These are phyloP conservation scores for Botryotinia convoluta DNA, from an alignment of 2,329 filamentous ascomycete species.

Conservation along the genomic window DNA sequence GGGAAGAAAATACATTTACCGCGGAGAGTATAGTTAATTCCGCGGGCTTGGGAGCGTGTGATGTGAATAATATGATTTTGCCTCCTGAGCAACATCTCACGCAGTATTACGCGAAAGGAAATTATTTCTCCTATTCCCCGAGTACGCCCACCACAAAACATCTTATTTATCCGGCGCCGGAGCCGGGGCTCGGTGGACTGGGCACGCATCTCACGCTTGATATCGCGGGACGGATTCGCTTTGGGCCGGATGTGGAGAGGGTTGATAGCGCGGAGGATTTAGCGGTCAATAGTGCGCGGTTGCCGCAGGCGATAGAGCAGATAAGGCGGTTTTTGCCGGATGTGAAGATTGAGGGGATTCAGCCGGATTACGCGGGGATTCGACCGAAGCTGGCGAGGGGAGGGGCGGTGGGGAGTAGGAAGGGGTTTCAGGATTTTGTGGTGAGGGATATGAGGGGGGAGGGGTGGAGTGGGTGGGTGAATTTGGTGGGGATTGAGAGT, in stretches of 20 bases:
- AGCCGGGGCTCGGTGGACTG: conserved; percentile 77
- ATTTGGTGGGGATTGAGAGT: conserved; percentile 89
- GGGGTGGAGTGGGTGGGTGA: conserved; percentile 79
- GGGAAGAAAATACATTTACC: conserved; percentile 59
- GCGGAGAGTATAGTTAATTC: conserved; percentile 79
- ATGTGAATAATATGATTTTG: conserved; percentile 78
- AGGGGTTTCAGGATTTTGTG: conserved; percentile 80
- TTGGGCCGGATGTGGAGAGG: conserved; percentile 96
- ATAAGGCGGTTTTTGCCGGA: conserved; percentile 77
- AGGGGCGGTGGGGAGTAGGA: conserved; percentile 59
- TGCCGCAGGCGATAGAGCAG: conserved; percentile 66
- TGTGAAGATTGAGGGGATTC: conserved; percentile 63
- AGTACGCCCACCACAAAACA: conserved; percentile 64
- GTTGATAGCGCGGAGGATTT: conserved; percentile 69
- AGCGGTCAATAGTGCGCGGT: conserved; percentile 59
- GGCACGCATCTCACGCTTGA: conserved; percentile 95
- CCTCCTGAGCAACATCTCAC: conserved; percentile 53
- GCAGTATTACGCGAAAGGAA: conserved; percentile 87
- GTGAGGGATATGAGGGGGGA: conserved; percentile 64
- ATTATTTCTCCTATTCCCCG: conserved; percentile 82
- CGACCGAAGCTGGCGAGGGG: conserved; percentile 72
- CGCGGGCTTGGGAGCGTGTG: conserved; percentile 75
- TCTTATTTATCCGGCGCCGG: conserved; percentile 83
- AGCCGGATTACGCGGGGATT: conserved; percentile 87
- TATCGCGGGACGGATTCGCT: conserved; percentile 77